Evolutionary conservation across 371 early-diverging fungal genomes (phyloP).

Genomic region (Paramicrosporidium saccamoebae): DNA sequence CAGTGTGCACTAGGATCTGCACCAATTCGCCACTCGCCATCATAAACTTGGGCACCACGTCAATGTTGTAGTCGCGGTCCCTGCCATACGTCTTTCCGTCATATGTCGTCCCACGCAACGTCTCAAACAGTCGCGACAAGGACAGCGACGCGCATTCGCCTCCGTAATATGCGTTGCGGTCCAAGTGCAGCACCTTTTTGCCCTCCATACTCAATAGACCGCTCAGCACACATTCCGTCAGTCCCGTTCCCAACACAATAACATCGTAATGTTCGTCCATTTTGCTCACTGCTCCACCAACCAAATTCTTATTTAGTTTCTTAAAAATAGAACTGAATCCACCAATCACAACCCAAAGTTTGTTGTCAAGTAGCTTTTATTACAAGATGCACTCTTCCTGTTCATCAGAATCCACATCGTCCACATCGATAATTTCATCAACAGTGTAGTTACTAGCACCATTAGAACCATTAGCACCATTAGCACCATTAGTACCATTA

Average conservation of each 20-base stretch:
- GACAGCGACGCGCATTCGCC: slow-evolving; percentile 76
- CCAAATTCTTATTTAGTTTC: too few relatives aligned
- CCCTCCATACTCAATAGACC: slow-evolving; percentile 87
- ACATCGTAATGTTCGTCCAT: slow-evolving; percentile 80
- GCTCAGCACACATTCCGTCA: slow-evolving; percentile 97
- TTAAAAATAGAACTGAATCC: too few relatives aligned
- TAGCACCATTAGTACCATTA: too few relatives aligned
- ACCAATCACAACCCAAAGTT: too few relatives aligned
- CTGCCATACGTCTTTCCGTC: slow-evolving; percentile 31
- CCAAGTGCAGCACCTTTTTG: slow-evolving; percentile 93
- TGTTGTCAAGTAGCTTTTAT: too few relatives aligned
- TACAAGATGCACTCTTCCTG: too few relatives aligned
- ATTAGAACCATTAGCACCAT: too few relatives aligned
- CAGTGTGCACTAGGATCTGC: slow-evolving; percentile 57
- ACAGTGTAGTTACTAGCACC: too few relatives aligned
- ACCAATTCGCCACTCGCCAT: slow-evolving; percentile 87
- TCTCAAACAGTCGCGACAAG: slow-evolving; percentile 62
- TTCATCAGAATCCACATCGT: too few relatives aligned
- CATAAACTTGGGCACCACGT: slow-evolving; percentile 97
- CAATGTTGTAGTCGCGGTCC: slow-evolving; percentile 86
- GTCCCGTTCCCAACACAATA: slow-evolving; percentile 91
- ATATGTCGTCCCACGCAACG: slow-evolving; percentile 30
- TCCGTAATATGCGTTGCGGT: slow-evolving; percentile 94
- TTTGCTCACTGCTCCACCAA: too few relatives aligned
- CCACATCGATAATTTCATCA: too few relatives aligned